Evolutionary conservation across 129 eudicot species (phyloP).

Genomic region (Sambucus nigra): DNA sequence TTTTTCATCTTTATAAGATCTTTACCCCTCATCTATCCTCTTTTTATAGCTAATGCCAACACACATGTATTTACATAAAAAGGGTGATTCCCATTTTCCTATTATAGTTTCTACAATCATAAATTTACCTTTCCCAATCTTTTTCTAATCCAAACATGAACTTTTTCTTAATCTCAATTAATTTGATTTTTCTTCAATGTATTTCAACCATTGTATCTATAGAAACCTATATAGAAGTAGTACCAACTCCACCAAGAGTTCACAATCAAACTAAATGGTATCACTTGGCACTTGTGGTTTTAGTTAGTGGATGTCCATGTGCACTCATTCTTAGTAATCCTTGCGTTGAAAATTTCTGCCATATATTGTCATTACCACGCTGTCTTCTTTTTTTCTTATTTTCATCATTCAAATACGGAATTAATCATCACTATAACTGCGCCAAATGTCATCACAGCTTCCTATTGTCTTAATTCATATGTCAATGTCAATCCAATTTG

Average conservation of each 20-base stretch:
- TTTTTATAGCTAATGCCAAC: background rate
- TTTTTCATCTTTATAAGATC: too few relatives aligned
- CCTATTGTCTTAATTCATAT: too few relatives aligned
- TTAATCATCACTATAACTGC: too few relatives aligned
- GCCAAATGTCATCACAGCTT: too few relatives aligned
- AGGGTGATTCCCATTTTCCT: background rate
- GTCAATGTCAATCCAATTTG: too few relatives aligned
- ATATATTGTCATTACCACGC: too few relatives aligned
- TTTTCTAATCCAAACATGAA: background rate
- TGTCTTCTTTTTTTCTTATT: too few relatives aligned
- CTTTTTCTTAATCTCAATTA: background rate
- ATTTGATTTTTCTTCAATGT: background rate
- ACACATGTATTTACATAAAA: background rate
- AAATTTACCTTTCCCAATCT: background rate
- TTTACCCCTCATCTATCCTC: too few relatives aligned
- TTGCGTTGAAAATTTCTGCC: too few relatives aligned
- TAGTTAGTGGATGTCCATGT: constrained; percentile 95
- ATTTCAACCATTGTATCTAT: constrained; percentile 55
- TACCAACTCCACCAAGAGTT: constrained; percentile 44
- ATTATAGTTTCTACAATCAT: background rate
- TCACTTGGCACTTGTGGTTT: constrained; percentile 77
- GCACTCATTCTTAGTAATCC: constrained; percentile 93
- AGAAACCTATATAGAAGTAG: constrained; percentile 50
- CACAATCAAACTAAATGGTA: constrained; percentile 52
- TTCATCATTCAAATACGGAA: too few relatives aligned